These are phyloP conservation scores for Hymenoscyphus fraxineus DNA, from an alignment of 2,329 filamentous ascomycete genomes.

Conservation along the genomic window DNA sequence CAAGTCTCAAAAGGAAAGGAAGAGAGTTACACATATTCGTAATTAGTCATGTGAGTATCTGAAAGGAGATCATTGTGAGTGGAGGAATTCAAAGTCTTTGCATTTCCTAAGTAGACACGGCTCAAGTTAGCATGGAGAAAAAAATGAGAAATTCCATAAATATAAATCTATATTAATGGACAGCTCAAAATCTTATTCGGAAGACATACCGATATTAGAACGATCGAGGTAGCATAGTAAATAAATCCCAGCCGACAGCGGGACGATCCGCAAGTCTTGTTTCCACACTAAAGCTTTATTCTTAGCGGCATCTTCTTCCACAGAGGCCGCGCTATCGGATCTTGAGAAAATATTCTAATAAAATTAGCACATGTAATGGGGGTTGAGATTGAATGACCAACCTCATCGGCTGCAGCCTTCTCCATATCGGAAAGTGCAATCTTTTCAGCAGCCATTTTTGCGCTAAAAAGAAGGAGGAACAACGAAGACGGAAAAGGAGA, in stretches of 20 bases:
- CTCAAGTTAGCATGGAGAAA: background rate
- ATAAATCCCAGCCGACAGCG: constrained; percentile 61
- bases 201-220: constrained; percentile 56
- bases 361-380: background rate
- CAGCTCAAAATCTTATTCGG: no score
- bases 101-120: constrained; percentile 44
- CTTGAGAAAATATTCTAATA: background rate
- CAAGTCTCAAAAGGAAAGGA: background rate
- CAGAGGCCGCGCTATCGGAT: background rate
- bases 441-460: background rate
- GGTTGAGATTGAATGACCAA: background rate
- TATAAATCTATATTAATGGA: no score
- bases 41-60: constrained; percentile 57
- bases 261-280: constrained; percentile 61
- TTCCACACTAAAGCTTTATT: constrained; percentile 48
- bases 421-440: background rate
- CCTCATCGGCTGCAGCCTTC: background rate
- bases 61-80: constrained; percentile 59
- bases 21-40: constrained; percentile 51
- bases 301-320: constrained; percentile 11
- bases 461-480: background rate
- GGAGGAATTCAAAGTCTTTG: constrained; percentile 60
- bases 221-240: constrained; percentile 65
- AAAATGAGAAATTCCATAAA: no score
- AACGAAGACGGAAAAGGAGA: background rate